Evolutionary conservation across 1,284 basidiomycete genomes (phyloP).

Genomic region (Cryptococcus floricola): DNA sequence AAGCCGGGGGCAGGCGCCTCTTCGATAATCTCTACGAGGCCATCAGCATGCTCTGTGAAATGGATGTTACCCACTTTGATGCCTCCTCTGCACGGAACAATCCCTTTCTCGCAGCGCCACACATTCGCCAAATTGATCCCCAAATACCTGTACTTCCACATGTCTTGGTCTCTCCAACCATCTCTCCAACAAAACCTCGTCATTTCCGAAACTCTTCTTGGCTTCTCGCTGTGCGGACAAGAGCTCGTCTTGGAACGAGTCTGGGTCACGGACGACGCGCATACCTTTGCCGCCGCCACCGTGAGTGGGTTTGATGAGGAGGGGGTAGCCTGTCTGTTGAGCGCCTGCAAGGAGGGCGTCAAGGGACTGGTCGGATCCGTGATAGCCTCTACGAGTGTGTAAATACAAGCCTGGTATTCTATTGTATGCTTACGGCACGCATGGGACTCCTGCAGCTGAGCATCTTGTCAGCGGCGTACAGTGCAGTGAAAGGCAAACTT

Average conservation of each 20-base stretch:
- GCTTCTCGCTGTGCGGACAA: slow-evolving; percentile 83
- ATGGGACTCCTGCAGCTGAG: slow-evolving; percentile 78
- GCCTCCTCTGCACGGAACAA: slow-evolving; percentile 88
- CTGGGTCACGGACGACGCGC: slow-evolving; percentile 56
- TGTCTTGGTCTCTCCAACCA: slow-evolving; percentile 79
- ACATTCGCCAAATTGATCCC: slow-evolving; percentile 68
- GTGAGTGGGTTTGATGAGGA: slow-evolving; percentile 65
- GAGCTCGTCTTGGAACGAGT: slow-evolving; percentile 62
- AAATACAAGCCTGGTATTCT: neutral
- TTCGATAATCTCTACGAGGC: slow-evolving; percentile 43
- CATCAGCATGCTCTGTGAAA: neutral
- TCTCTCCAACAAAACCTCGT: slow-evolving; percentile 78
- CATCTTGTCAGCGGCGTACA: slow-evolving; percentile 1
- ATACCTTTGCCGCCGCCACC: slow-evolving; percentile 73
- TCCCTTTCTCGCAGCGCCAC: slow-evolving; percentile 91
- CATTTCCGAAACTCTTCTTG: slow-evolving; percentile 78
- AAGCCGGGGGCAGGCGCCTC: slow-evolving; percentile 88
- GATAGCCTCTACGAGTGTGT: slow-evolving; percentile 48
- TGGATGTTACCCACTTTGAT: slow-evolving; percentile 59
- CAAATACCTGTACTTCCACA: slow-evolving; percentile 87
- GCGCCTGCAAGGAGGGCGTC: slow-evolving; percentile 52
- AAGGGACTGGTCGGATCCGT: slow-evolving; percentile 58
- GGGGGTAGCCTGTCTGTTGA: slow-evolving; percentile 56
- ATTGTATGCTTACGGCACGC: slow-evolving; percentile 75
- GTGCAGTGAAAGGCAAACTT: slow-evolving; percentile 21